A percentile compares a stretch with the other conserved stretches of the same genome.
Conservation (phyloP, 345 rosid genomes). For the Salix udensis region DNA sequence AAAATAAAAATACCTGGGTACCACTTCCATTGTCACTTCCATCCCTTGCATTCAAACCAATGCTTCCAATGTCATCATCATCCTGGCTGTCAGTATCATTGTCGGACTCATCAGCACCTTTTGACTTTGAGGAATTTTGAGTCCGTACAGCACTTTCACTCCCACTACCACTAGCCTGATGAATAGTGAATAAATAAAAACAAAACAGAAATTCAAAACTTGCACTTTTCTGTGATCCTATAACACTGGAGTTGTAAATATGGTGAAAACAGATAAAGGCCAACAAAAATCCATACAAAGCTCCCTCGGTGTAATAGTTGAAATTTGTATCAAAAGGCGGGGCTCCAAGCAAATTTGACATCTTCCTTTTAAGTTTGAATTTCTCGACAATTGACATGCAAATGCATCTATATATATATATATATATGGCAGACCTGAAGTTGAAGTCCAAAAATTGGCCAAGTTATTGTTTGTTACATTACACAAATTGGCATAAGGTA, state of each 20-base stretch:
- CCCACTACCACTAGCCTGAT: conserved; percentile 42
- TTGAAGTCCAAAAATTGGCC: conserved; percentile 17
- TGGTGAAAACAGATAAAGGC: background rate
- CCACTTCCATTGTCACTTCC: conserved; percentile 42
- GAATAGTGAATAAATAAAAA: background rate
- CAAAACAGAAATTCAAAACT: background rate
- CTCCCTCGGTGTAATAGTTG: background rate
- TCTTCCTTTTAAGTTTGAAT: background rate
- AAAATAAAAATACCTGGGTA: conserved; percentile 28
- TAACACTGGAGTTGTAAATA: background rate
- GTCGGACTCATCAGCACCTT: conserved; percentile 28
- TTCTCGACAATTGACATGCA: conserved; percentile 2
- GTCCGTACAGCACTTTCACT: conserved; percentile 37
- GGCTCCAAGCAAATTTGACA: background rate
- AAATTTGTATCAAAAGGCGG: background rate
- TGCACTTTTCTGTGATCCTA: background rate
- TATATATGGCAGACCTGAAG: conserved; percentile 17
- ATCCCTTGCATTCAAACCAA: conserved; percentile 19
- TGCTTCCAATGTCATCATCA: conserved; percentile 30
- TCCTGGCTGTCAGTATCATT: conserved; percentile 30
- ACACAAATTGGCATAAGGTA: conserved; percentile 15
- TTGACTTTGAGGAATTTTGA: conserved; percentile 40
- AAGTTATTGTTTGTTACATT: conserved; percentile 13
- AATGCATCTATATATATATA: background rate
- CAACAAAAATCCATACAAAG: background rate